Evolutionary conservation across 1,284 basidiomycete genomes (phyloP), one percentile per base, ranked within the genome.

Genomic region (Cutaneotrichosporon sp.): DNA sequence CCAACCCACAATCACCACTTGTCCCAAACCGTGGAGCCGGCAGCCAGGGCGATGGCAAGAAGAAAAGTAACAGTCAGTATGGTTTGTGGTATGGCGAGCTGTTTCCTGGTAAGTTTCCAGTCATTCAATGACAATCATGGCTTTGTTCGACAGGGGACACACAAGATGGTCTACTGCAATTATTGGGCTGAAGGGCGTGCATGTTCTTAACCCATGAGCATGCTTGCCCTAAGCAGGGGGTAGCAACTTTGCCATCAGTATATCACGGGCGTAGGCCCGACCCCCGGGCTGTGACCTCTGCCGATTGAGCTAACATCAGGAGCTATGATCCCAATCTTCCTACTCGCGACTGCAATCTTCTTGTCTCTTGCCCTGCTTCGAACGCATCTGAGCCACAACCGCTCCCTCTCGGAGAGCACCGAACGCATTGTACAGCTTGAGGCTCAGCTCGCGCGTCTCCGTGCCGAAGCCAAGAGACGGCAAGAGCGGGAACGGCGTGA

Each of bases 251-350:
- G n/a, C n/a, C n/a, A n/a, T n/a, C n/a, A n/a, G n/a, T n/a, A n/a
- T n/a, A n/a, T n/a, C n/a, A n/a, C n/a, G n/a, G n/a, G n/a, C n/a
- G n/a, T n/a, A n/a, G n/a, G n/a, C n/a, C n/a, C n/a, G n/a, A n/a
- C n/a, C n/a, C n/a, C n/a, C n/a, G n/a, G n/a, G n/a, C n/a, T n/a
- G n/a, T 30, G 26, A 10, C 26, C 26, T 30, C 26, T 10, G 26
- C 26, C 26, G 26, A 30, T 7, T 30, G 20, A 17, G 43, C 52
- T 54, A 21, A 53, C 45, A 9, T n/a, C 46, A 49, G 50, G 55
- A 72, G 74, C 74, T 21, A 76, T 74, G 70, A 47, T 76, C 30
- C 74, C 74, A 4, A 70, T 74, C 52, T 65, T 76, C 35, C 55
- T 73, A 23, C 64, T 76, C 43, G 69, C 70, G 8, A 72, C 73